A percentile compares a stretch with the other conserved stretches of the same genome.
Conservation (phyloP, 371 early-diverging fungal genomes). For the Lichtheimia hyalospora region DNA sequence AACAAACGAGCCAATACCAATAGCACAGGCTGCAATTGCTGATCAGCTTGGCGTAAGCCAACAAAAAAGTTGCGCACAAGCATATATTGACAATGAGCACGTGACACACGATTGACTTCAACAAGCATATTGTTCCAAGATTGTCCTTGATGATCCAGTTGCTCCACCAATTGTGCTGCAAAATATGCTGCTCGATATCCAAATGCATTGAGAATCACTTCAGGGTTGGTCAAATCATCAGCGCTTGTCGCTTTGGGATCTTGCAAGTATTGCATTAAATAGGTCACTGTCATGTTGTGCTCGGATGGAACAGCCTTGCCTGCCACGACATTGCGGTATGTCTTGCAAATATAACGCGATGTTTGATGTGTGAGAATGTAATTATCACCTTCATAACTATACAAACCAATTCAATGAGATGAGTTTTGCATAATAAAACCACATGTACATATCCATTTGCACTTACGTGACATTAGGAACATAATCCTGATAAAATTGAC, state of each 20-base stretch:
- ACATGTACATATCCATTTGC: neutral
- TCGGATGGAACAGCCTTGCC: conserved; percentile 51
- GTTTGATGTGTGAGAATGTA: conserved; percentile 75
- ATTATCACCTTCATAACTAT: conserved; percentile 74
- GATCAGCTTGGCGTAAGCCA: conserved; percentile 30
- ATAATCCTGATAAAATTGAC: conserved; percentile 63
- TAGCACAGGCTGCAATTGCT: conserved; percentile 38
- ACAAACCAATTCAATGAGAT: conserved; percentile 8
- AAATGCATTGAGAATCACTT: conserved; percentile 61
- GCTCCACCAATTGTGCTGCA: conserved; percentile 50
- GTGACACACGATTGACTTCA: conserved; percentile 59
- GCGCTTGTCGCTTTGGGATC: conserved; percentile 45
- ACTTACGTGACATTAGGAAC: conserved; percentile 60
- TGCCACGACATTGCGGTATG: conserved; percentile 47
- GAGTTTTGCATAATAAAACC: too few species aligned
- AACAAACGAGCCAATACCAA: conserved; percentile 54
- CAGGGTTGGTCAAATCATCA: conserved; percentile 57
- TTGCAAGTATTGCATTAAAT: conserved; percentile 46
- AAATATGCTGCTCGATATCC: conserved; percentile 67
- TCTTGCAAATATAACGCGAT: conserved; percentile 65
- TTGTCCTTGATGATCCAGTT: conserved; percentile 53
- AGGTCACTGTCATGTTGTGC: conserved; percentile 52
- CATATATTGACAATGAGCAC: conserved; percentile 70
- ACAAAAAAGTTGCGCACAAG: conserved; percentile 57
- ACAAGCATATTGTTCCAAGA: conserved; percentile 71